Conservation (phyloP, 2,329 filamentous ascomycete genomes). For the Fusarium robinianum region DNA sequence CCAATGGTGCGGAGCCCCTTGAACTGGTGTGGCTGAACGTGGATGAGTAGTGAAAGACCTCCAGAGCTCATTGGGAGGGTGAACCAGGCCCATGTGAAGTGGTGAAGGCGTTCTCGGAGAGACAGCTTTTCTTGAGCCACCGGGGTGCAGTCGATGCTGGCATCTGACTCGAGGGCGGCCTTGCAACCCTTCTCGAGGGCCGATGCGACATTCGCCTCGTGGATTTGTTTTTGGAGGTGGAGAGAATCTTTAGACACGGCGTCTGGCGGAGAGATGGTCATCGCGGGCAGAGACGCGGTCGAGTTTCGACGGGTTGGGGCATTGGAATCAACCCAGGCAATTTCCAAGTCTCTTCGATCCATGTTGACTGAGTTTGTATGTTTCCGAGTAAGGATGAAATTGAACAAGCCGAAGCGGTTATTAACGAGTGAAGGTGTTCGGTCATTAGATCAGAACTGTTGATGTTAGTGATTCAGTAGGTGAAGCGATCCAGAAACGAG, state of each 20-base stretch:
- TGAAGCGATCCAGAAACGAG: constrained; percentile 4
- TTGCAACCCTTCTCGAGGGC: constrained; percentile 18
- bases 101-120: constrained; percentile 53
- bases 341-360: constrained; percentile 31
- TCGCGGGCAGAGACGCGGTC: constrained; percentile 13
- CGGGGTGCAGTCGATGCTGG: constrained; percentile 26
- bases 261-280: constrained; percentile 13
- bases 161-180: background rate
- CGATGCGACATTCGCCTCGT: constrained; percentile 4
- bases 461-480: background rate
- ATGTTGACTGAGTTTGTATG: constrained; percentile 11
- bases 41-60: constrained; percentile 67
- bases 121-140: constrained; percentile 39
- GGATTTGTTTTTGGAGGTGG: constrained; percentile 11
- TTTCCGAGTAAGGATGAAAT: background rate
- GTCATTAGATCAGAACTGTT: constrained; percentile 6
- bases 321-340: constrained; percentile 33
- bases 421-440: constrained; percentile 10
- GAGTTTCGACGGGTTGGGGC: constrained; percentile 35
- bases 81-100: constrained; percentile 76
- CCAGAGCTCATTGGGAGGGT: constrained; percentile 77
- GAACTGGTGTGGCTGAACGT: constrained; percentile 67
- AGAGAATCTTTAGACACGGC: constrained; percentile 16
- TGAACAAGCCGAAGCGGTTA: background rate
- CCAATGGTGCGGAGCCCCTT: constrained; percentile 66